Base-by-base conservation (phyloP, 192 early-diverging fungal species). In the Helicostylum pulchrum region DNA sequence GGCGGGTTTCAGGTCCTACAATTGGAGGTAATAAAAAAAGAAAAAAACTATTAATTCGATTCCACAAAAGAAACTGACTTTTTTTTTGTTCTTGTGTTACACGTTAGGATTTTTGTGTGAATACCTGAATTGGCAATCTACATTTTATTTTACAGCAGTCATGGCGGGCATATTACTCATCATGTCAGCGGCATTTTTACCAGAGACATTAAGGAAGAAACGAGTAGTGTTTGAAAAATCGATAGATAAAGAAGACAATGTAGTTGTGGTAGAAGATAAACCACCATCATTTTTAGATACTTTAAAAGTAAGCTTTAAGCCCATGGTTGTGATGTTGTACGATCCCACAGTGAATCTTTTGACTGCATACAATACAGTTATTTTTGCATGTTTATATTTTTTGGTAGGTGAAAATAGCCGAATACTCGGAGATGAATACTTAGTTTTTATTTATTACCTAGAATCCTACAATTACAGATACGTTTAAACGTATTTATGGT, bases 61-160 rank as follows among this genome's bases (percentile, higher is more conserved):
- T 39, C 9, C 5, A 39, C 36, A 6, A 39, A 39, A 39, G 9
- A 26, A 26, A 26, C 26, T 26, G 26, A 26, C 2, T 2, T 26
- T 26, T 26, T 26, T 26, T 26, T n/a, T n/a, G n/a, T n/a, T 26
- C 9, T 39, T 5, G 4, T 39, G 36, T 39, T 39, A 39, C 36
- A 9, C 9, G 1, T 3, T 39, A 39, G 36, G 36, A 17, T 20
- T 53, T 34, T 39, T 69, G 1, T 51, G 53, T 11, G 47, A 69
- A 48, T 52, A 20, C 34, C 56, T 61, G 12, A 59, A 59, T 3
- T 69, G 67, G 67, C 48, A 59, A 54, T 62, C 59, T 17, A 69
- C 52, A 17, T 69, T 69, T 55, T 69, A 61, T 23, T 69, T 69
- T 46, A 39, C 62, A 20, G 49, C 67, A 0, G 51, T 62, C 6